Evolutionary conservation across 2,329 filamentous ascomycete species (phyloP).

Genomic region (Ascochyta viciae-villosae): DNA sequence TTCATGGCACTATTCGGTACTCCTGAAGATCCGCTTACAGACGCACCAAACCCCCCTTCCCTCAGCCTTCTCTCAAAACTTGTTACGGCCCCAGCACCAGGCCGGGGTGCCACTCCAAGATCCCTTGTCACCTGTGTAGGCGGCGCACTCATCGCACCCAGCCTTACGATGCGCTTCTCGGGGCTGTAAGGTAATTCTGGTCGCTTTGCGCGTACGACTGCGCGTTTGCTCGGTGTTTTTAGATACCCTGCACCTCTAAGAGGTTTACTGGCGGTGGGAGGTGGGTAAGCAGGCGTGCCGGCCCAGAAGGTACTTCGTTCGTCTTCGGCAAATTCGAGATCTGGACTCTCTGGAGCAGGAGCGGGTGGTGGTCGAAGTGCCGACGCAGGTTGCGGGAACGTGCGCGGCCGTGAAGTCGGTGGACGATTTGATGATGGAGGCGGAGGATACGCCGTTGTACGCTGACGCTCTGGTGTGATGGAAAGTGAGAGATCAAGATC

Average conservation of each 20-base stretch:
- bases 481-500: conserved; percentile 40
- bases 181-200: conserved; percentile 36
- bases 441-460: conserved; percentile 5
- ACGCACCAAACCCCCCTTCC: conserved; percentile 37
- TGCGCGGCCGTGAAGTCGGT: neutral
- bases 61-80: conserved; percentile 44
- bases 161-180: conserved; percentile 25
- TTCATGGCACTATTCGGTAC: conserved; percentile 18
- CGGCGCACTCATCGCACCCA: conserved; percentile 41
- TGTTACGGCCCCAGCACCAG: conserved; percentile 29
- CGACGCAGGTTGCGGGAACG: conserved; percentile 1
- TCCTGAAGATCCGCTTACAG: conserved; percentile 1
- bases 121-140: conserved; percentile 20
- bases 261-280: conserved; percentile 22
- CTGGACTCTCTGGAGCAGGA: conserved; percentile 11
- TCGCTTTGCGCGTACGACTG: conserved; percentile 44
- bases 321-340: conserved; percentile 14
- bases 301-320: conserved; percentile 35
- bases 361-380: conserved; percentile 2
- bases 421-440: conserved; percentile 4
- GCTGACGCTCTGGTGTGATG: conserved; percentile 34
- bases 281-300: conserved; percentile 32
- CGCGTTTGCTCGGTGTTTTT: conserved; percentile 55
- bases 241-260: conserved; percentile 48
- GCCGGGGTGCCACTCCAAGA: conserved; percentile 1